Conservation (phyloP, 225 moss, liverwort and hornwort genomes). For the Thuidium tamariscinum region DNA sequence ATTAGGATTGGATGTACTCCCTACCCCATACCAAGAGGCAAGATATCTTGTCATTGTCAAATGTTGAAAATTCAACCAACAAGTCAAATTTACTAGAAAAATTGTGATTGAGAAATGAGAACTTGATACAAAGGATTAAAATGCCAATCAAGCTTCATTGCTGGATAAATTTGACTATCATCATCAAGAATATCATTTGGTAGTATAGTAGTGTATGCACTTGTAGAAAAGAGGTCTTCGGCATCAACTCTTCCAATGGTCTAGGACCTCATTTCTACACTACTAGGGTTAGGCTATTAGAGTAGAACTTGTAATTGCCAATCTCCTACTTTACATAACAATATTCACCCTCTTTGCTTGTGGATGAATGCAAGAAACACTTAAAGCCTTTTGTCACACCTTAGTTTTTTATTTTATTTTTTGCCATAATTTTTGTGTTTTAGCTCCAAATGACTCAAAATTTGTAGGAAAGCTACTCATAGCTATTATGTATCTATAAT, state of each 20-base stretch:
- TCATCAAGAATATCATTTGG: neutral
- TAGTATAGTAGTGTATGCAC: neutral
- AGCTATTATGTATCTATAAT: too few species aligned
- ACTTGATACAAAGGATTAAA: neutral
- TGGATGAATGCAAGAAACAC: too few species aligned
- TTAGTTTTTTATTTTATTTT: too few species aligned
- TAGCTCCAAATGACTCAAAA: too few species aligned
- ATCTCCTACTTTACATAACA: neutral
- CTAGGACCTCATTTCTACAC: neutral
- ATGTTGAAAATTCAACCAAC: neutral
- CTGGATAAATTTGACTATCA: neutral
- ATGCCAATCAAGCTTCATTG: neutral
- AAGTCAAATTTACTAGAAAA: neutral
- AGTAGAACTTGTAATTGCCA: neutral
- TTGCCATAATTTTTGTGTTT: too few species aligned
- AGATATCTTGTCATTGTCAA: neutral
- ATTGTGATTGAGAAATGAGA: neutral
- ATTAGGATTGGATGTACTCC: too few species aligned
- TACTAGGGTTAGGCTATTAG: neutral
- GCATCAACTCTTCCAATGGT: neutral
- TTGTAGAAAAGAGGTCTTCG: neutral
- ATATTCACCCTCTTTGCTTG: neutral
- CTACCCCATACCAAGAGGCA: too few species aligned
- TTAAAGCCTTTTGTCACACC: too few species aligned
- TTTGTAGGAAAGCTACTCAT: too few species aligned